phyloP scores from a whole-genome alignment of 164 flowering plant genomes.

The Paratinospora sagittata region DNA sequence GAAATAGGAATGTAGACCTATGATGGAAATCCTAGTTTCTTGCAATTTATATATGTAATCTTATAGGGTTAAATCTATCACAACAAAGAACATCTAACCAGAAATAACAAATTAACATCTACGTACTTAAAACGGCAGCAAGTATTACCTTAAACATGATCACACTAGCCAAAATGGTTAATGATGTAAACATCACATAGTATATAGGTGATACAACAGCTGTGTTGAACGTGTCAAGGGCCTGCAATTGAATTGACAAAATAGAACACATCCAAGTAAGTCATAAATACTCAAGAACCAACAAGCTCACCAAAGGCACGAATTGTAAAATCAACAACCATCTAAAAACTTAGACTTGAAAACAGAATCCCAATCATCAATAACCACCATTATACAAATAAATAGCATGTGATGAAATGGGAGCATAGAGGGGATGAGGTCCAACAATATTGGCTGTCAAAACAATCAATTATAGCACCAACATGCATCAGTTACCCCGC shows the following conservation, averaged over 20 bases:
- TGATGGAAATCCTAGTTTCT: background rate
- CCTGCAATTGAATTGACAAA: conserved; percentile 41
- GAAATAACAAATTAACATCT: background rate
- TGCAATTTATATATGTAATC: no score
- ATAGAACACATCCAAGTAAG: background rate
- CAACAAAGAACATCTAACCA: no score
- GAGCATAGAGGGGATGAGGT: no score
- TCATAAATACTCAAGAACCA: background rate
- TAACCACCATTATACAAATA: no score
- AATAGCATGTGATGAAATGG: no score
- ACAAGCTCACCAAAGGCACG: conserved; percentile 16
- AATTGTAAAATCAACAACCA: background rate
- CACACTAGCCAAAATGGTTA: conserved; percentile 84
- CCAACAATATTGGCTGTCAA: no score
- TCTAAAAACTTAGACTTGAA: background rate
- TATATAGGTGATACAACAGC: conserved; percentile 90
- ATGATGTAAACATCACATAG: conserved; percentile 73
- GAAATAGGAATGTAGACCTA: background rate
- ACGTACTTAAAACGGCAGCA: background rate
- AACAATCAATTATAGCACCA: no score
- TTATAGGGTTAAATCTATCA: no score
- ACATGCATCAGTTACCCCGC: no score
- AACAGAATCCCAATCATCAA: no score
- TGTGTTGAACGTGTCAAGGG: conserved; percentile 88
- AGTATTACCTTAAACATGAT: conserved; percentile 70